These are phyloP conservation scores for Gaeumannomyces sp. DNA, from an alignment of 2,329 filamentous ascomycete species.

Conservation along the genomic window DNA sequence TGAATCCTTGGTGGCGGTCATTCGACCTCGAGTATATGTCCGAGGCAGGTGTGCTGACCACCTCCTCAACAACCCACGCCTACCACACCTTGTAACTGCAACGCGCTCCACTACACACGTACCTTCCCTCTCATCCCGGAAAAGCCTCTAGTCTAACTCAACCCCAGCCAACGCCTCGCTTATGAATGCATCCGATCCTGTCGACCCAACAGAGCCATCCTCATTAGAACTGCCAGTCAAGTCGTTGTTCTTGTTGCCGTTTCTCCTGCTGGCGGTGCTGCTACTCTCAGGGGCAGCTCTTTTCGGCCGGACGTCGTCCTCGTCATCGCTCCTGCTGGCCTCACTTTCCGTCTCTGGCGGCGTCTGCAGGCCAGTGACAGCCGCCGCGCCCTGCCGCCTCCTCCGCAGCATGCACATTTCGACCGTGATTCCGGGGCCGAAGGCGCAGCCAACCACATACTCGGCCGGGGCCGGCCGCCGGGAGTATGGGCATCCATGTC, in stretches of 20 bases:
- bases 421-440: constrained; percentile 62
- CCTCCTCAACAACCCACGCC: too few relatives aligned
- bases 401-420: constrained; percentile 63
- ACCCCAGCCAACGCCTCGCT: constrained; percentile 24
- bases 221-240: background rate
- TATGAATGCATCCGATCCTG: constrained; percentile 21
- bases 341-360: constrained; percentile 51
- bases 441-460: constrained; percentile 61
- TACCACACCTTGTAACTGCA: too few relatives aligned
- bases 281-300: background rate
- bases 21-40: background rate
- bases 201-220: background rate
- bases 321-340: constrained; percentile 33
- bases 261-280: constrained; percentile 7
- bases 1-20: background rate
- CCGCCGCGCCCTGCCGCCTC: constrained; percentile 25
- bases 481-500: constrained; percentile 54
- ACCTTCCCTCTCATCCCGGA: background rate
- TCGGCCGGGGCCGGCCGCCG: constrained; percentile 41
- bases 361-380: constrained; percentile 36
- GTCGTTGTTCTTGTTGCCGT: background rate
- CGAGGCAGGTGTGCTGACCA: too few relatives aligned
- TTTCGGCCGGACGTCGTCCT: constrained; percentile 20
- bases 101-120: background rate
- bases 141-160: constrained; percentile 23